phyloP scores from a whole-genome alignment of 2,329 filamentous ascomycete species.

The Rutstroemia sydowiana region DNA sequence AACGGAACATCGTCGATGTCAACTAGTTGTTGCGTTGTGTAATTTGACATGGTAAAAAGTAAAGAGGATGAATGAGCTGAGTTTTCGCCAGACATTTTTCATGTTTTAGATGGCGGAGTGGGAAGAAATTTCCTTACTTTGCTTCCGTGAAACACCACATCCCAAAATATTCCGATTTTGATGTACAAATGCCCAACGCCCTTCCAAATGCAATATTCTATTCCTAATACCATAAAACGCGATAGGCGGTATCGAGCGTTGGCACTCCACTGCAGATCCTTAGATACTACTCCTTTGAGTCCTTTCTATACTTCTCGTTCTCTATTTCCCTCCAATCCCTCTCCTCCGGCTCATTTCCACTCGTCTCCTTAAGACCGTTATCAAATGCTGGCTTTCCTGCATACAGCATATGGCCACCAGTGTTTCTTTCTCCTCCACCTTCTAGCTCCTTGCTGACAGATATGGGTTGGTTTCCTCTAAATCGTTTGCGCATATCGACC shows the following conservation, averaged over 20 bases:
- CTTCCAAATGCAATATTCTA: neutral
- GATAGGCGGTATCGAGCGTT: neutral
- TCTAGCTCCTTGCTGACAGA: constrained; percentile 55
- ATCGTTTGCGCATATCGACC: constrained; percentile 98
- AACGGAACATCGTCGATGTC: too few species aligned
- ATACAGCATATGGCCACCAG: constrained; percentile 62
- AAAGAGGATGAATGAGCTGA: too few species aligned
- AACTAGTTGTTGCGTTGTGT: too few species aligned
- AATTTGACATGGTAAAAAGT: too few species aligned
- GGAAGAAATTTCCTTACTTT: too few species aligned
- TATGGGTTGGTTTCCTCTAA: constrained; percentile 87
- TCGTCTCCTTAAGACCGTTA: constrained; percentile 55
- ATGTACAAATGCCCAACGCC: too few species aligned
- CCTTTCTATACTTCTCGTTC: constrained; percentile 50
- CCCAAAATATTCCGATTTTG: too few species aligned
- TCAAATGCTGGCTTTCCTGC: constrained; percentile 66
- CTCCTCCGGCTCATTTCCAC: constrained; percentile 56
- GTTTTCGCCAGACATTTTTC: too few species aligned
- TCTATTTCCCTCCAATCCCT: constrained; percentile 58
- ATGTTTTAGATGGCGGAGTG: too few species aligned
- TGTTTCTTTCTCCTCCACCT: constrained; percentile 36
- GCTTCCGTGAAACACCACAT: too few species aligned
- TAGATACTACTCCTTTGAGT: constrained; percentile 20
- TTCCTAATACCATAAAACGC: neutral
- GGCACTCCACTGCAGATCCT: neutral